Evolutionary conservation across 768 basidiomycete species (phyloP).

Genomic region (Xerocomellus intermedius): DNA sequence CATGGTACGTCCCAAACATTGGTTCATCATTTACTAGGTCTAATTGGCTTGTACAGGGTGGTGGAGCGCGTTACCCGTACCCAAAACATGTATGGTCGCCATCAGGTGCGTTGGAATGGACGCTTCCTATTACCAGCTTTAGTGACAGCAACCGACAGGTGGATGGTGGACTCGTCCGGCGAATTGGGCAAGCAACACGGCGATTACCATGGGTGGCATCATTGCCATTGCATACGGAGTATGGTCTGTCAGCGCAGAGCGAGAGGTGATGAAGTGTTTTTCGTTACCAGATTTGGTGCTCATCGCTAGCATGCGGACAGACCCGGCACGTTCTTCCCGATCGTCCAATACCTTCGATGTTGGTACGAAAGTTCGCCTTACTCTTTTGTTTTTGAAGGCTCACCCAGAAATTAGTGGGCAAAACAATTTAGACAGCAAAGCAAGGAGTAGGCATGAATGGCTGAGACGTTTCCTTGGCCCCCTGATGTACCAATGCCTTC

Average conservation of each 20-base stretch:
- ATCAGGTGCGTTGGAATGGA: slow-evolving; percentile 52
- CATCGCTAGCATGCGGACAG: slow-evolving; percentile 35
- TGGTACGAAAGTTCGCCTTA: slow-evolving; percentile 43
- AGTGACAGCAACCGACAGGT: slow-evolving; percentile 44
- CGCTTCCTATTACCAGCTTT: not conserved
- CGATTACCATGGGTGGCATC: slow-evolving; percentile 68
- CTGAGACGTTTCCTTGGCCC: not conserved
- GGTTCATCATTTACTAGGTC: not conserved
- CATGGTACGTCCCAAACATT: slow-evolving; percentile 13
- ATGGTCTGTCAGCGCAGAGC: slow-evolving; percentile 72
- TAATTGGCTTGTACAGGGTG: slow-evolving; percentile 51
- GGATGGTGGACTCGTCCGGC: slow-evolving; percentile 94
- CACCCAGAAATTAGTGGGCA: slow-evolving; percentile 41
- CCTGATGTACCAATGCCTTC: not conserved
- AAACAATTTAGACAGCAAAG: slow-evolving; percentile 43
- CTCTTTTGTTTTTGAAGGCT: slow-evolving; percentile 2
- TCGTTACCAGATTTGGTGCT: slow-evolving; percentile 2
- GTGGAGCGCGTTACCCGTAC: slow-evolving; percentile 85
- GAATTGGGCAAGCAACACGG: slow-evolving; percentile 89
- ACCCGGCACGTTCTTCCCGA: slow-evolving; percentile 57
- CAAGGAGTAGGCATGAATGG: slow-evolving; percentile 12
- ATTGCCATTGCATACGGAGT: slow-evolving; percentile 60
- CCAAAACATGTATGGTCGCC: slow-evolving; percentile 96
- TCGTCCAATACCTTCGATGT: slow-evolving; percentile 76
- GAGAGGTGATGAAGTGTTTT: slow-evolving; percentile 55